Percentiles rank a stretch among this genome's conserved stretches.
These are phyloP conservation scores for Quercus phellos DNA, from an alignment of 331 rosid genomes.

Conservation along the genomic window DNA sequence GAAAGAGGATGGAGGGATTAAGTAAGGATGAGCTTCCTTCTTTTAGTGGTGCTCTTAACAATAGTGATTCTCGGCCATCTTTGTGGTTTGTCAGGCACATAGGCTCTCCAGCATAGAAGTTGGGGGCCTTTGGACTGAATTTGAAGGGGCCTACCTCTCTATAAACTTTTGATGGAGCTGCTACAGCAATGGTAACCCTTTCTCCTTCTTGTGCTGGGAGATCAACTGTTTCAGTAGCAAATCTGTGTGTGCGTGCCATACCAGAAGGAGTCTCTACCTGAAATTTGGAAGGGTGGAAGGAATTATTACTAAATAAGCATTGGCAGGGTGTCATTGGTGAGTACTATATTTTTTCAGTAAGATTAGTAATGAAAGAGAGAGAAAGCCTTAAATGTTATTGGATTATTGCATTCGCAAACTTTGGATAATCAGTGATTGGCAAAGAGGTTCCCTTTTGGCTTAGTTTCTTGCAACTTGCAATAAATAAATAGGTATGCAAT, in stretches of 20 bases:
- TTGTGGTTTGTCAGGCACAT: slow-evolving; percentile 85
- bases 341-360: slow-evolving; percentile 2
- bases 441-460: background rate
- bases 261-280: slow-evolving; percentile 94
- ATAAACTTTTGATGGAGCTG: slow-evolving; percentile 72
- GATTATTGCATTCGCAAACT: background rate
- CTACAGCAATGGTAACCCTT: slow-evolving; percentile 84
- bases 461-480: background rate
- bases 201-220: slow-evolving; percentile 93
- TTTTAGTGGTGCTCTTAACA: slow-evolving; percentile 71
- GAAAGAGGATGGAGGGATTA: slow-evolving; percentile 66
- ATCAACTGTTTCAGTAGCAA: slow-evolving; percentile 93
- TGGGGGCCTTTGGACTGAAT: slow-evolving; percentile 77
- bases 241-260: slow-evolving; percentile 80
- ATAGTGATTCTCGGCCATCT: slow-evolving; percentile 82
- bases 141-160: slow-evolving; percentile 85
- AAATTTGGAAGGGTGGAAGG: slow-evolving; percentile 15
- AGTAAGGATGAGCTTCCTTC: slow-evolving; percentile 54
- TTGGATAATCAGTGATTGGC: background rate
- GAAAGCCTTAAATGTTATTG: background rate
- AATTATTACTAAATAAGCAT: background rate
- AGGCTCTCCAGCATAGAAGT: slow-evolving; percentile 75
- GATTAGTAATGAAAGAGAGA: background rate
- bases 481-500: background rate
- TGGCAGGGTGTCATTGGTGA: slow-evolving; percentile 5